Evolutionary conservation across 1,284 basidiomycete genomes (phyloP).

Genomic region (Fomitopsis schrenkii): DNA sequence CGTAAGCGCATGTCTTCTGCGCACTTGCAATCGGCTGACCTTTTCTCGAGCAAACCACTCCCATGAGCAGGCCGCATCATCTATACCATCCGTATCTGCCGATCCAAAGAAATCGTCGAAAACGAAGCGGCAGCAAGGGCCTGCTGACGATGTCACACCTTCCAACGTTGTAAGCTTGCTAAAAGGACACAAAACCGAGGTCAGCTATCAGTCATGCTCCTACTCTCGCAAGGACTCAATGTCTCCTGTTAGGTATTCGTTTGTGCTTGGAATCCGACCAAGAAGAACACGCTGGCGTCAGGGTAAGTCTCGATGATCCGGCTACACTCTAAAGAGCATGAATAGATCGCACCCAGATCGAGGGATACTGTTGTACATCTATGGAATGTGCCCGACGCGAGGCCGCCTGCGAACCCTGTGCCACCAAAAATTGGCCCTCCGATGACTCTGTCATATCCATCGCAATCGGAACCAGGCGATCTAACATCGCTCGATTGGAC

Average conservation of each 20-base stretch:
- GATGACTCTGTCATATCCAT: conserved; percentile 46
- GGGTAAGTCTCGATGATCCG: conserved; percentile 44
- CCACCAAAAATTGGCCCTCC: conserved; percentile 30
- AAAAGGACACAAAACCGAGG: conserved; percentile 61
- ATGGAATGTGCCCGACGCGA: conserved; percentile 57
- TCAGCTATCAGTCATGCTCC: conserved; percentile 21
- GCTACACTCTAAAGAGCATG: neutral
- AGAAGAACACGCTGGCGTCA: conserved; percentile 61
- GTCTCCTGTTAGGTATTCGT: conserved; percentile 63
- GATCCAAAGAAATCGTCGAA: conserved; percentile 2
- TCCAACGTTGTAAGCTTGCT: conserved; percentile 39
- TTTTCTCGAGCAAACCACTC: neutral
- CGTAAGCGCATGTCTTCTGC: conserved; percentile 14
- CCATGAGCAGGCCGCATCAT: conserved; percentile 1
- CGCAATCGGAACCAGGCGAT: conserved; percentile 47
- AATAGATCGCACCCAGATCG: conserved; percentile 41
- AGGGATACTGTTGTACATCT: conserved; percentile 74
- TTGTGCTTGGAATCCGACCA: conserved; percentile 73
- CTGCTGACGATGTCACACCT: conserved; percentile 3
- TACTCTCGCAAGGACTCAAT: neutral
- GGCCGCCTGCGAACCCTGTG: conserved; percentile 1
- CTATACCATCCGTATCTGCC: neutral
- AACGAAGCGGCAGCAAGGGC: neutral
- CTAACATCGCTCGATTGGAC: conserved; percentile 76
- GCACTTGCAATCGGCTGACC: neutral